Base-by-base conservation (phyloP, 768 basidiomycete genomes). In the Calvatia gigantea region DNA sequence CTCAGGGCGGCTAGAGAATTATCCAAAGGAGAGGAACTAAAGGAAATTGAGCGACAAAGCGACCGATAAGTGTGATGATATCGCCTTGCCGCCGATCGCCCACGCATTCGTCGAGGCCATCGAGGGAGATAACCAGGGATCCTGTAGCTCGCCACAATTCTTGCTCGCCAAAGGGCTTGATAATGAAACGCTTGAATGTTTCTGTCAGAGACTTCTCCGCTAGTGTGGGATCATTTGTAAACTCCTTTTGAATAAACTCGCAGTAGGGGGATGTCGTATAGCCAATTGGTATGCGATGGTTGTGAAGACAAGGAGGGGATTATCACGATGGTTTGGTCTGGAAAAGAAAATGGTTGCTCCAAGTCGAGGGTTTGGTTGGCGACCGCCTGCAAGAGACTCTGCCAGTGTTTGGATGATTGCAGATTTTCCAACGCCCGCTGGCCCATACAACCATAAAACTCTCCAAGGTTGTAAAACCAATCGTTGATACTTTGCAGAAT, bases 381-480 rank as follows among this genome's bases (percentile, higher is more conserved):
- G 39, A 8, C 31, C 50, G 17, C 50, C 37, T 8, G 32, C 41
- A 2, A n/a, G 15, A 2, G 33, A 19, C 32, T 70, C 62, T 11
- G 69, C 65, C 0, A 72, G 57, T 0, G 70, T 68, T 38, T 72
- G 71, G 9, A 62, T 61, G 6, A 74, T 54, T 2, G 67, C 63
- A 0, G 68, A 59, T 46, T 69, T 68, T 0, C 69, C 69, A 1
- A 62, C 56, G 0, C 69, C 67, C 14, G 64, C 67, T 0, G 64
- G 61, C 0, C 68, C 67, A 17, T 51, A 39, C 0, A 68, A 45
- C 64, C 63, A 65, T 6, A 64, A 23, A 14, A 64, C 25, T 2
- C 29, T 51, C 38, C 42, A 9, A 5, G 17, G 32, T 51, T 29
- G 12, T 45, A 11, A 23, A 56, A 42, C 60, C 60, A 61, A 15